phyloP scores from a whole-genome alignment of 1,284 basidiomycete genomes.

The Mycena citricolor region DNA sequence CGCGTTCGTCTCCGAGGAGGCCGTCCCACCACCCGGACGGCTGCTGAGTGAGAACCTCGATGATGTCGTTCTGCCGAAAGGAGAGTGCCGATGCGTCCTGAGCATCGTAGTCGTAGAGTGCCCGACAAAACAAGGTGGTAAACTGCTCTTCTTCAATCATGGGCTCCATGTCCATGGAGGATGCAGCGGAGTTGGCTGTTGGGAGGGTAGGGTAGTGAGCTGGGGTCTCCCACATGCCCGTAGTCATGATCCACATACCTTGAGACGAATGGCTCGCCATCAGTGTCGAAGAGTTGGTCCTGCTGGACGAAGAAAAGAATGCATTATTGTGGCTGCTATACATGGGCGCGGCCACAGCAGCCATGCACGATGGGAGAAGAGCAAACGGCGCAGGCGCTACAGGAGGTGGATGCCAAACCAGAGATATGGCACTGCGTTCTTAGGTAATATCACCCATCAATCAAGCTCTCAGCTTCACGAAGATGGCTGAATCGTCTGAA shows the following conservation, averaged over 20 bases:
- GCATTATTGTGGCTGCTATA: constrained; percentile 22
- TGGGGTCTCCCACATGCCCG: too few relatives aligned
- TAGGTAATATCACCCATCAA: too few relatives aligned
- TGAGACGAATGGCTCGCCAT: too few relatives aligned
- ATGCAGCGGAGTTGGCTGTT: too few relatives aligned
- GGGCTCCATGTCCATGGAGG: constrained; percentile 21
- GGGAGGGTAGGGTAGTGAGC: too few relatives aligned
- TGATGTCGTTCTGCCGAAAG: constrained; percentile 85
- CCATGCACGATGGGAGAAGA: constrained; percentile 19
- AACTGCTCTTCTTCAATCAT: constrained; percentile 63
- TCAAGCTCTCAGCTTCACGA: too few relatives aligned
- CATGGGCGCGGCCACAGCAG: constrained; percentile 25
- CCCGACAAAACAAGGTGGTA: constrained; percentile 82
- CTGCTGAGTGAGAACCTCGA: constrained; percentile 87
- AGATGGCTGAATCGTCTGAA: too few relatives aligned
- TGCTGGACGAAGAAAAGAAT: constrained; percentile 21
- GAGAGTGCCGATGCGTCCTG: constrained; percentile 86
- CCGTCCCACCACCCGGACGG: constrained; percentile 99
- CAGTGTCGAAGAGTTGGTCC: too few relatives aligned
- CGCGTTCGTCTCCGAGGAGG: constrained; percentile 82
- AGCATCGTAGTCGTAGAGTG: constrained; percentile 91
- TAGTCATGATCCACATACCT: too few relatives aligned
- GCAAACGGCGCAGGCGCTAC: too few relatives aligned
- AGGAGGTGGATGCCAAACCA: too few relatives aligned
- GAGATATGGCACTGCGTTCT: too few relatives aligned